These are phyloP conservation scores for Plasmopara halstedii DNA, from an alignment of 352 stramenopile species.

Conservation along the genomic window DNA sequence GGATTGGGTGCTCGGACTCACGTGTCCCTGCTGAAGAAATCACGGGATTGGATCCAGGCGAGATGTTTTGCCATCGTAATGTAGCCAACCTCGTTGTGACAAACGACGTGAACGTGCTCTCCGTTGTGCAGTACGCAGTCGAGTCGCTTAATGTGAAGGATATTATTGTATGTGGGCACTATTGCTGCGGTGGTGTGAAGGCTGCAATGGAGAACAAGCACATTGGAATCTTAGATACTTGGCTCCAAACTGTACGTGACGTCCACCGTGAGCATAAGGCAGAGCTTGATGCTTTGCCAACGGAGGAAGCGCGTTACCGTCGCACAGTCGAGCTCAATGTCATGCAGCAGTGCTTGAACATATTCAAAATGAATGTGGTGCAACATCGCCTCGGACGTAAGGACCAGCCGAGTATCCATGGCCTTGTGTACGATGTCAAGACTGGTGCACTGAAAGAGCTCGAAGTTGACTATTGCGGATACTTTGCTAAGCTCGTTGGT, in stretches of 20 bases:
- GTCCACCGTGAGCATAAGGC: constrained; percentile 25
- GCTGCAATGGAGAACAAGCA: constrained; percentile 80
- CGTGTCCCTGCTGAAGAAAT: constrained; percentile 82
- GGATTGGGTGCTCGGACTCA: constrained; percentile 86
- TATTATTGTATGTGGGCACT: constrained; percentile 89
- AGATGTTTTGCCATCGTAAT: constrained; percentile 89
- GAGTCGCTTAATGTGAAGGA: constrained; percentile 86
- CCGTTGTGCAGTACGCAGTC: constrained; percentile 70
- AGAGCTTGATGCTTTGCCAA: constrained; percentile 21
- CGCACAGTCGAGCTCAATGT: constrained; percentile 80
- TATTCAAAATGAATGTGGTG: constrained; percentile 82
- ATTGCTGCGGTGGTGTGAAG: constrained; percentile 85
- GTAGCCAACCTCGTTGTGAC: constrained; percentile 67
- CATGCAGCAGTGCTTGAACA: constrained; percentile 78
- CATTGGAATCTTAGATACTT: constrained; percentile 83
- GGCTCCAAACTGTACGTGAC: constrained; percentile 86
- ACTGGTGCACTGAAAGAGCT: constrained; percentile 56
- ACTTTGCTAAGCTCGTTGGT: constrained; percentile 38
- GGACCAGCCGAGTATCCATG: constrained; percentile 66
- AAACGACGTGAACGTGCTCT: constrained; percentile 66
- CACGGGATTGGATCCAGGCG: constrained; percentile 65
- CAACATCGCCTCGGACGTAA: constrained; percentile 58
- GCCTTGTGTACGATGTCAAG: constrained; percentile 66
- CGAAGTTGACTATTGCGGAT: constrained; percentile 53
- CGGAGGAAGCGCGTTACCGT: constrained; percentile 24